Conservation (phyloP, 192 early-diverging fungal species). For the Endogone sp. region DNA sequence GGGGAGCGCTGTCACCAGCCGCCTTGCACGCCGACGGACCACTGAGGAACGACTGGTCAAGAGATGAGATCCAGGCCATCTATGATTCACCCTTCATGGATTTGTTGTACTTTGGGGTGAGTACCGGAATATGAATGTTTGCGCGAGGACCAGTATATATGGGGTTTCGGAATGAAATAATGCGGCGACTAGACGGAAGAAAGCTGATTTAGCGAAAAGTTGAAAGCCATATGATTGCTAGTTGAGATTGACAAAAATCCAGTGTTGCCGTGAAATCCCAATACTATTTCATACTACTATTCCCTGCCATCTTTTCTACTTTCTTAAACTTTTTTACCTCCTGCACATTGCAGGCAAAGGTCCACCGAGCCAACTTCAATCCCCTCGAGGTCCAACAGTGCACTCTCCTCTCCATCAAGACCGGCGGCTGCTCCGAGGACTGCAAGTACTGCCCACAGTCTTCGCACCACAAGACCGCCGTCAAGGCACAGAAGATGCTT, state of each 20-base stretch:
- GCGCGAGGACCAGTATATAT: no score
- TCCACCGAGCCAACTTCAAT: conserved; percentile 71
- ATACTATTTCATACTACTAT: no score
- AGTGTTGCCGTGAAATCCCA: no score
- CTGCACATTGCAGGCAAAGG: conserved; percentile 48
- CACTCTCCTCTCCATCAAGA: conserved; percentile 78
- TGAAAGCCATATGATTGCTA: background rate
- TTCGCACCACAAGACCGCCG: conserved; percentile 63
- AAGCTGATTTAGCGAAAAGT: no score
- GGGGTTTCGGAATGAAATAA: background rate
- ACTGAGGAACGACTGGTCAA: conserved; percentile 66
- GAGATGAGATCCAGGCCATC: conserved; percentile 68
- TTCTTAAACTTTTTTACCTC: background rate
- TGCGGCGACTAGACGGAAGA: background rate
- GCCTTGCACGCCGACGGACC: conserved; percentile 42
- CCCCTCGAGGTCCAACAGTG: conserved; percentile 74
- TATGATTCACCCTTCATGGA: conserved; percentile 77
- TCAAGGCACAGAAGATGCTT: conserved; percentile 68
- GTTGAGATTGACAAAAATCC: no score
- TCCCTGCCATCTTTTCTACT: background rate
- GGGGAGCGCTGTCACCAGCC: conserved; percentile 34
- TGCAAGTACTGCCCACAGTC: conserved; percentile 84
- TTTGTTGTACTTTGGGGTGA: conserved; percentile 68
- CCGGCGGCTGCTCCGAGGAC: conserved; percentile 81
- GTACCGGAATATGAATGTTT: conserved; percentile 16